phyloP scores from a whole-genome alignment of 192 early-diverging fungal genomes.

The Coemansia biformis region DNA sequence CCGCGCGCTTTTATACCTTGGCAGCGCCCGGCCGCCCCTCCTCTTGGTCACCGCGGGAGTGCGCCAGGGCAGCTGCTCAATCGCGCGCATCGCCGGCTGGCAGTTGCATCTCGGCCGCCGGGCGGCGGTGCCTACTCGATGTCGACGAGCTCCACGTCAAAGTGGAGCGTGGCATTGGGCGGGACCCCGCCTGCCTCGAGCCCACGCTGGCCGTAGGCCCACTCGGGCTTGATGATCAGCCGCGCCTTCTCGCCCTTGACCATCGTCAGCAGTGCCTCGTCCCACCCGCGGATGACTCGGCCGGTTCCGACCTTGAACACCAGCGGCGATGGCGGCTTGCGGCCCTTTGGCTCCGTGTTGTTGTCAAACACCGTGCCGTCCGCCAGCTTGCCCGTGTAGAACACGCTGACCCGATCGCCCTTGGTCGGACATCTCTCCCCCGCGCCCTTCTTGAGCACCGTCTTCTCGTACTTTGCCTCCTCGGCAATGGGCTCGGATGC shows the following conservation, averaged over 20 bases:
- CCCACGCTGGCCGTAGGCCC: conserved; percentile 78
- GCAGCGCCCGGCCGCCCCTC: no score
- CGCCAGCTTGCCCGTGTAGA: conserved; percentile 66
- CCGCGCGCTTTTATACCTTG: background rate
- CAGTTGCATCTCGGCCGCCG: no score
- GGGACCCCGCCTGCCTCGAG: conserved; percentile 66
- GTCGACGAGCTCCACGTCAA: conserved; percentile 71
- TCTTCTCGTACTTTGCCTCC: conserved; percentile 61
- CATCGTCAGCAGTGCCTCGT: conserved; percentile 83
- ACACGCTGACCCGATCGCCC: conserved; percentile 62
- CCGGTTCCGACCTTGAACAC: conserved; percentile 86
- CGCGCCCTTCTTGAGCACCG: conserved; percentile 61
- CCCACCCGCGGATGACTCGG: conserved; percentile 87
- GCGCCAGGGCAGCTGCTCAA: background rate
- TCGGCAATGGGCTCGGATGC: conserved; percentile 18
- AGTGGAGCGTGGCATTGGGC: conserved; percentile 70
- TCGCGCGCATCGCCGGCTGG: no score
- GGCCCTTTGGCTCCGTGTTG: conserved; percentile 52
- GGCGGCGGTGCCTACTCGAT: conserved; percentile 18
- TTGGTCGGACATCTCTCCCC: conserved; percentile 53
- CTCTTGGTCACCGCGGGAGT: no score
- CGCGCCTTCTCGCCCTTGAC: conserved; percentile 80
- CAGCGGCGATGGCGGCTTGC: conserved; percentile 64
- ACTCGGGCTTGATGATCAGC: conserved; percentile 76
- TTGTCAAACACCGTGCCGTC: conserved; percentile 68